A percentile compares a stretch with the other conserved stretches of the same genome.
Conservation (phyloP, 192 early-diverging fungal species). For the Geosiphon pyriformis region DNA sequence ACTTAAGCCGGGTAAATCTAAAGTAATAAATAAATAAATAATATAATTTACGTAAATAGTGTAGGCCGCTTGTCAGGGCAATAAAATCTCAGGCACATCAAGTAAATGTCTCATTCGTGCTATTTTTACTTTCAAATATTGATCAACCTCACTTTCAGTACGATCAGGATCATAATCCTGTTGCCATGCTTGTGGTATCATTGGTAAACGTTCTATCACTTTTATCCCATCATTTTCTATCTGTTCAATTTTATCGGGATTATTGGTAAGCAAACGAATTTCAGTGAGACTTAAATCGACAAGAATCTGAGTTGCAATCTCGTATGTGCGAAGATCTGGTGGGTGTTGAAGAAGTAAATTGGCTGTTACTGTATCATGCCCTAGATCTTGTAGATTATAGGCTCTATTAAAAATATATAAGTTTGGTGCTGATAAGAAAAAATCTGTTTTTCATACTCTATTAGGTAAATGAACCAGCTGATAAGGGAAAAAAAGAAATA, state of each 20-base stretch:
- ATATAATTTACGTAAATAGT: no score
- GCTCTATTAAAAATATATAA: conserved; percentile 50
- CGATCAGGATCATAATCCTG: conserved; percentile 31
- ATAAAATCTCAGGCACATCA: conserved; percentile 43
- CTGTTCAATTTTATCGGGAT: conserved; percentile 88
- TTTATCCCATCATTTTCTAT: conserved; percentile 60
- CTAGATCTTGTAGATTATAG: conserved; percentile 95
- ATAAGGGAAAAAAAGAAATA: no score
- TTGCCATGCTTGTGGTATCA: conserved; percentile 87
- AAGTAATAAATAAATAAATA: no score
- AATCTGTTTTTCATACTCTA: no score
- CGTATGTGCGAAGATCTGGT: conserved; percentile 90
- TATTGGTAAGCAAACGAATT: conserved; percentile 89
- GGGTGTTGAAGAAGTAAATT: conserved; percentile 88
- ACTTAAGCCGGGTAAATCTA: no score
- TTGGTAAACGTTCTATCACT: conserved; percentile 77
- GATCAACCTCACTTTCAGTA: conserved; percentile 59
- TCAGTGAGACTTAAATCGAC: conserved; percentile 68
- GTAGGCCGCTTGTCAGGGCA: no score
- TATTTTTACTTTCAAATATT: conserved; percentile 84
- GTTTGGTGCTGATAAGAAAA: conserved; percentile 4
- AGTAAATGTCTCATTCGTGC: conserved; percentile 90
- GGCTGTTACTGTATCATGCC: conserved; percentile 89
- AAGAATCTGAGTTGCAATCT: conserved; percentile 82
- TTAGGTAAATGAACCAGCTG: no score